Evolutionary conservation across 2,329 filamentous ascomycete species (phyloP).

Genomic region (Phyllosticta paracitricarpa): DNA sequence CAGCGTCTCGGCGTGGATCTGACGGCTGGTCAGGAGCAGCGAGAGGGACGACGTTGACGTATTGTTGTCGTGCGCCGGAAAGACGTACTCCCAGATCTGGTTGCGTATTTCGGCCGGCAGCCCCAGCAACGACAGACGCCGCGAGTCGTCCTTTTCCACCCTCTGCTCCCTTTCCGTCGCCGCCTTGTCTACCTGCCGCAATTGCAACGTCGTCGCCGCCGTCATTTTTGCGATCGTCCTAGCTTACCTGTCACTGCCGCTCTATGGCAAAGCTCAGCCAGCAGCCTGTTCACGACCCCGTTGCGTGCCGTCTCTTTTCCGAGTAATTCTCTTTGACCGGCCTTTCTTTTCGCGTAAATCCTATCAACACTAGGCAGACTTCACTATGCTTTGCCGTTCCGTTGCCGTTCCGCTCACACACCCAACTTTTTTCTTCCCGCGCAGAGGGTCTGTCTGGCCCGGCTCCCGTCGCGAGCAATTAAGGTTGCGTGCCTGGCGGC

Average conservation of each 20-base stretch:
- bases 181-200: background rate
- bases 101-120: conserved; percentile 12
- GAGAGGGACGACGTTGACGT: background rate
- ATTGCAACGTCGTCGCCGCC: background rate
- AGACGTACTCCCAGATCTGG: conserved; percentile 12
- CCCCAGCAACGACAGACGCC: conserved; percentile 7
- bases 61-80: background rate
- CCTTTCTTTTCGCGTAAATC: background rate
- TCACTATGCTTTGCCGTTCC: background rate
- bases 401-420: background rate
- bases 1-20: conserved; percentile 8
- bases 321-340: background rate
- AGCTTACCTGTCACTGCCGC: too few relatives aligned
- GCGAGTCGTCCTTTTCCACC: background rate
- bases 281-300: background rate
- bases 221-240: background rate
- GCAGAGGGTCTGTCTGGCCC: background rate
- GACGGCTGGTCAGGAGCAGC: conserved; percentile 11
- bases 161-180: background rate
- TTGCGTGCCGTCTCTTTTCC: background rate
- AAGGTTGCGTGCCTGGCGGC: background rate
- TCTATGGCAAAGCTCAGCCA: too few relatives aligned
- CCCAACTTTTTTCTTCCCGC: too few relatives aligned
- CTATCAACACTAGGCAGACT: background rate
- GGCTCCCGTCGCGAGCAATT: background rate